Percentiles rank a stretch among this genome's conserved stretches.
These are phyloP conservation scores for Laburnicola sp. DNA, from an alignment of 2,329 filamentous ascomycete species.

Conservation along the genomic window DNA sequence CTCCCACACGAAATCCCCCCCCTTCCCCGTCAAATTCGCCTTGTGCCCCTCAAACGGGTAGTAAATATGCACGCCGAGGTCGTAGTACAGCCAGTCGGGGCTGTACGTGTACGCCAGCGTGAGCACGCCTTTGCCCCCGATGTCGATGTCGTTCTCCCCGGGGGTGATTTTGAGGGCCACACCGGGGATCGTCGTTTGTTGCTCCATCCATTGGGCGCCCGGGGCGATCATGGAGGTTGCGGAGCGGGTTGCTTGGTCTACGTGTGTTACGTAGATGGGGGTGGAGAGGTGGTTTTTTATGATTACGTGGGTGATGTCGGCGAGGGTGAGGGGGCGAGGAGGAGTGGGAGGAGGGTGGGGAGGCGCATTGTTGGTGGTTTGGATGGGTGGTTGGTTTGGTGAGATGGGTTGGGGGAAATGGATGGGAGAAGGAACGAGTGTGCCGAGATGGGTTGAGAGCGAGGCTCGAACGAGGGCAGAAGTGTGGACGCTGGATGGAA, in stretches of 20 bases:
- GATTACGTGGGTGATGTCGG: slow-evolving; percentile 15
- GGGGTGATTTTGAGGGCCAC: slow-evolving; percentile 32
- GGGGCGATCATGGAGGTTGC: slow-evolving; percentile 10
- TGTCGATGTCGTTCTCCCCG: slow-evolving; percentile 16
- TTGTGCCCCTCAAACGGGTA: slow-evolving; percentile 27
- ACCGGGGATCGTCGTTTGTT: slow-evolving; percentile 17
- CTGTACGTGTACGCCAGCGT: slow-evolving; percentile 28
- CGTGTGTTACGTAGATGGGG: slow-evolving; percentile 27
- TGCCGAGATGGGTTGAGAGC: background rate
- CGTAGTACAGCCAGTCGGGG: slow-evolving; percentile 27
- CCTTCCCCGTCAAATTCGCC: slow-evolving; percentile 17
- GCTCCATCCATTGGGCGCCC: slow-evolving; percentile 12
- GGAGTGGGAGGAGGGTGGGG: slow-evolving; percentile 16
- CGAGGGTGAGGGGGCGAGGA: slow-evolving; percentile 19
- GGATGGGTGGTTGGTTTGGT: background rate
- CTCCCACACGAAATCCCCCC: slow-evolving; percentile 15
- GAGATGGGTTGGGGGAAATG: background rate
- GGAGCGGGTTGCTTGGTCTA: slow-evolving; percentile 10
- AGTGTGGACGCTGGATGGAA: slow-evolving; percentile 2
- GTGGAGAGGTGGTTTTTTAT: slow-evolving; percentile 33
- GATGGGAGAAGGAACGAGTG: background rate
- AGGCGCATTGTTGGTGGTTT: slow-evolving; percentile 27
- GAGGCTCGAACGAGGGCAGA: background rate
- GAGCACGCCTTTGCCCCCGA: slow-evolving; percentile 21
- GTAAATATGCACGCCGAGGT: slow-evolving; percentile 22